phyloP scores from a whole-genome alignment of 1,139 yeast genomes.

The Sugiyamaella pinicola region DNA sequence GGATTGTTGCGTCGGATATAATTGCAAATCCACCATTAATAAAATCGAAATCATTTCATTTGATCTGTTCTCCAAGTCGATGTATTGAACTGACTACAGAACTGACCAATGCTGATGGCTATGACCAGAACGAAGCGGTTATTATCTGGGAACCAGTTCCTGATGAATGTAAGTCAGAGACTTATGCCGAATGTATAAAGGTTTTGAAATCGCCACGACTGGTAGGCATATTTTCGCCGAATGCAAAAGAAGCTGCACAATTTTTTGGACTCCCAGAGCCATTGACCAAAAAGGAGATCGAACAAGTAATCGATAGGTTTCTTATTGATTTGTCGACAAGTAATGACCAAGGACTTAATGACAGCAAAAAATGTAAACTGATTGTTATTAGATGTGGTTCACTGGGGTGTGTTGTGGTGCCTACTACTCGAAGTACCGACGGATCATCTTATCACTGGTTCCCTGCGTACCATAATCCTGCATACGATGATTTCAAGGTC shows the following conservation, averaged over 20 bases:
- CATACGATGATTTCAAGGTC: slow-evolving; percentile 48
- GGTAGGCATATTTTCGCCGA: slow-evolving; percentile 75
- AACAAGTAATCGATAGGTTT: slow-evolving; percentile 50
- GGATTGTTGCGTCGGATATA: slow-evolving; percentile 66
- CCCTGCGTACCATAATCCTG: slow-evolving; percentile 68
- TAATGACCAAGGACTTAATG: slow-evolving; percentile 19
- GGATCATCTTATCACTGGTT: slow-evolving; percentile 44
- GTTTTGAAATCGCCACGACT: slow-evolving; percentile 44
- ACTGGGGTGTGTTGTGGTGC: slow-evolving; percentile 56
- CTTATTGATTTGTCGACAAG: slow-evolving; percentile 43
- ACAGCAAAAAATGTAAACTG: slow-evolving; percentile 42
- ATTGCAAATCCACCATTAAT: slow-evolving; percentile 44
- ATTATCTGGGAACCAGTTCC: slow-evolving; percentile 89
- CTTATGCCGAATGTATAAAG: slow-evolving; percentile 46
- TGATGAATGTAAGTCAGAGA: slow-evolving; percentile 60
- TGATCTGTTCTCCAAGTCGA: slow-evolving; percentile 65
- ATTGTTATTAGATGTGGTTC: slow-evolving; percentile 72
- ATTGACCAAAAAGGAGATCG: slow-evolving; percentile 43
- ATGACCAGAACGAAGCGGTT: slow-evolving; percentile 6
- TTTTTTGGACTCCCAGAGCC: slow-evolving; percentile 52
- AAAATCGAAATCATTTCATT: slow-evolving; percentile 58
- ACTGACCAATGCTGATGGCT: slow-evolving; percentile 9
- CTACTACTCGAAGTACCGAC: slow-evolving; percentile 22
- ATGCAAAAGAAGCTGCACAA: slow-evolving; percentile 76
- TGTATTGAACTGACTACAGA: slow-evolving; percentile 12